Base-by-base conservation (phyloP, 768 basidiomycete genomes). In the Leccinum pellstonianum region DNA sequence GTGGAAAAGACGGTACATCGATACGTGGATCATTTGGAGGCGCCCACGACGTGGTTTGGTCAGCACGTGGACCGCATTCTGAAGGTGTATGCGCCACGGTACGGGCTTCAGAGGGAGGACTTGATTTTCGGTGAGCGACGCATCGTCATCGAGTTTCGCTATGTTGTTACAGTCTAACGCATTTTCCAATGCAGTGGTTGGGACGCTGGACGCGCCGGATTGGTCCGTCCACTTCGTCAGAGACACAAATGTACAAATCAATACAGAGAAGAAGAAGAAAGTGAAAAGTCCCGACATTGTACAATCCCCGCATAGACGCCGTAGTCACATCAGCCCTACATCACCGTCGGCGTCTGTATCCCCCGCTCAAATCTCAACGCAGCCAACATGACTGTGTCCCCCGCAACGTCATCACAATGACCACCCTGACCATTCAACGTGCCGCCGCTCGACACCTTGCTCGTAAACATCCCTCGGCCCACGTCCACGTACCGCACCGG, bases 31-130 rank as follows among this genome's bases (percentile, higher is more conserved):
- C 78, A 80, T 43, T 64, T 89, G 50, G 81, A 84, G 6, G 81
- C 84, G 10, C 84, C 90, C 0, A 86, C 83, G 66, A 80, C 76
- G 59, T 94, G 91, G 88, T 88, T 94, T 72, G 82, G 81, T 58
- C 79, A 81, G 4, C 87, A 93, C 64, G 82, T 85, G 25, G 81
- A 89, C 58, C 68, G 76, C 21, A 85, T 94, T 62, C 65, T 91
- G 74, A 70, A 81, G 47, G 70, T 81, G 17, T 91, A 82, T 69
- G 83, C 41, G 14, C 60, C 63, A 0, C 37, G 69, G 51, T 81
- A 83, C 62, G 75, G 73, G 5, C 81, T 88, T 51, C 78, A 76
- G 62, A 83, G 77, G 65, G 85, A 88, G 65, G 86, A 88, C 63
- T 69, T 88, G 55, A 80, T 81, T 43, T 67, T 88, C 1, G 83